Evolutionary conservation across 176 grass and related monocot species (phyloP).

Genomic region (Juncus inflexus): DNA sequence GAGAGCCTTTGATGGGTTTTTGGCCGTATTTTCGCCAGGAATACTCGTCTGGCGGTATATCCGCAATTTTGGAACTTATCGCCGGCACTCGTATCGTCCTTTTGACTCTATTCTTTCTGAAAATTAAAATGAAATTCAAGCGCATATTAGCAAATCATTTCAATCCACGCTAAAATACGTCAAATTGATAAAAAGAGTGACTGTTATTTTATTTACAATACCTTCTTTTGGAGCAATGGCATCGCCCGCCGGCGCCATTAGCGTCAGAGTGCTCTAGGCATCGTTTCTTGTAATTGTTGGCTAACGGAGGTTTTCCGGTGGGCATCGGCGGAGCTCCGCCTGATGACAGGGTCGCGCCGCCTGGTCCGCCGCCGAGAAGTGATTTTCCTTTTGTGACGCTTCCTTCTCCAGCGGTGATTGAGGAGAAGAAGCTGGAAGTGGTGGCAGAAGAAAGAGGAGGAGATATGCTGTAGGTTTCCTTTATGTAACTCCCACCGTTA

Average conservation of each 20-base stretch:
- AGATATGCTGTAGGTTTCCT: conserved; percentile 42
- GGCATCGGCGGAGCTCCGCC: conserved; percentile 32
- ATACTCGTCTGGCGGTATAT: conserved; percentile 90
- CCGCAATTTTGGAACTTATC: conserved; percentile 76
- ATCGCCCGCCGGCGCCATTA: conserved; percentile 43
- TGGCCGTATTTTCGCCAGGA: conserved; percentile 99
- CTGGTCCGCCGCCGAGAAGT: not conserved
- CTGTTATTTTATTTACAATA: conserved; percentile 12
- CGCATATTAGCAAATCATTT: conserved; percentile 3
- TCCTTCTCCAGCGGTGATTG: conserved; percentile 76
- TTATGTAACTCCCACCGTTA: conserved; percentile 23
- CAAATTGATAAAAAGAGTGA: too few species aligned
- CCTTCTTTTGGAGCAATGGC: conserved; percentile 94
- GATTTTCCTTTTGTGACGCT: conserved; percentile 77
- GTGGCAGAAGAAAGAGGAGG: conserved; percentile 47
- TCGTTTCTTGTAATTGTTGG: conserved; percentile 52
- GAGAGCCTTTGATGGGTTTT: conserved; percentile 98
- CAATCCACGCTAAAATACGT: not conserved
- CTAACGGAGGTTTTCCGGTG: conserved; percentile 58
- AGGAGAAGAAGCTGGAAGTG: conserved; percentile 83
- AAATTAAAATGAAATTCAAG: not conserved
- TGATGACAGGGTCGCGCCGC: not conserved
- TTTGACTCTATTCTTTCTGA: conserved; percentile 76
- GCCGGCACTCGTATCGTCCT: conserved; percentile 69
- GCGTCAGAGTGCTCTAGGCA: conserved; percentile 63